Evolutionary conservation across 164 flowering plant species (phyloP).

Genomic region (Platanus orientalis): DNA sequence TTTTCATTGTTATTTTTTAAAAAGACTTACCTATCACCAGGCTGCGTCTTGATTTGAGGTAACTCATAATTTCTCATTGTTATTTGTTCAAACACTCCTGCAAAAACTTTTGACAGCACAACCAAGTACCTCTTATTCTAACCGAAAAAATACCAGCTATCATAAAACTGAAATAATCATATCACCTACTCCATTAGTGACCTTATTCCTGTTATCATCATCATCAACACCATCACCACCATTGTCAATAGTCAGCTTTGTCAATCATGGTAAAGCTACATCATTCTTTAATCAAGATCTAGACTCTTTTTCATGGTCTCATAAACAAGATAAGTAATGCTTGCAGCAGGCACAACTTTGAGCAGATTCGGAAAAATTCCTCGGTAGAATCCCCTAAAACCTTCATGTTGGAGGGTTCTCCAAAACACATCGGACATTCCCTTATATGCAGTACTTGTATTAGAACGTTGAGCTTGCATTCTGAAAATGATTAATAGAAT

Average conservation of each 20-base stretch:
- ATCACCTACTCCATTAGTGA: conserved; percentile 20
- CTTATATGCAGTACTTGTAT: conserved; percentile 34
- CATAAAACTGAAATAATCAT: conserved; percentile 14
- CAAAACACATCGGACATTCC: conserved; percentile 83
- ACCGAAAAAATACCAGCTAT: conserved; percentile 15
- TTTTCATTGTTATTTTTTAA: too few species aligned
- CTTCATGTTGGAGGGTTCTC: conserved; percentile 68
- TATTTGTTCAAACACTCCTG: conserved; percentile 8
- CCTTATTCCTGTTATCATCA: conserved; percentile 26
- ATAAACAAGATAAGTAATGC: conserved; percentile 88
- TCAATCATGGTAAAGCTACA: conserved; percentile 11
- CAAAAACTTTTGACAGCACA: conserved; percentile 20
- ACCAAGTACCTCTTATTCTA: conserved; percentile 17
- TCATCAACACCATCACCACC: conserved; percentile 7
- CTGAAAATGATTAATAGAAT: conserved; percentile 32
- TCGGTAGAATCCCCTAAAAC: conserved; percentile 76
- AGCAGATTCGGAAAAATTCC: conserved; percentile 91
- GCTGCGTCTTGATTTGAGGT: conserved; percentile 2
- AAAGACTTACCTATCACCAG: conserved; percentile 6
- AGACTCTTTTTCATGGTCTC: conserved; percentile 85
- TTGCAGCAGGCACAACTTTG: conserved; percentile 89
- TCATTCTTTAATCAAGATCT: conserved; percentile 44
- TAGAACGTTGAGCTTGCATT: conserved; percentile 74
- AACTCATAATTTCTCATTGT: conserved; percentile 11
- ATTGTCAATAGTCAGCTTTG: conserved; percentile 23